These are phyloP conservation scores for Wickerhamomyces subpelliculosus DNA, from an alignment of 805 yeast species.

Conservation along the genomic window DNA sequence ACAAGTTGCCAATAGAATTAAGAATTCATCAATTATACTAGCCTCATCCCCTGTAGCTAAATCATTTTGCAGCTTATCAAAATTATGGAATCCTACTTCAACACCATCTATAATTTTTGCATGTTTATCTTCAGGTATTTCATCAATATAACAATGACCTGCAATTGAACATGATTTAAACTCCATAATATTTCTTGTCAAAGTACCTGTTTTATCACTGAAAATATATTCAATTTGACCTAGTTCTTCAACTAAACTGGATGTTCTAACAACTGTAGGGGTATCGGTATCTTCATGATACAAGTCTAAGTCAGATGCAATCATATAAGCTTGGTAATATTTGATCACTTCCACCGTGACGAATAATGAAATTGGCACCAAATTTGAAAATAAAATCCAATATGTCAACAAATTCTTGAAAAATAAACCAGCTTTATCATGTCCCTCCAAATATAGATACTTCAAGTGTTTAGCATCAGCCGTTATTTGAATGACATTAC, in stretches of 20 bases:
- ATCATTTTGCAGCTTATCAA: conserved; percentile 51
- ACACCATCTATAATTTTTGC: conserved; percentile 71
- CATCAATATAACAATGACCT: conserved; percentile 81
- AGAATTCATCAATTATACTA: conserved; percentile 59
- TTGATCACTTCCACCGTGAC: conserved; percentile 96
- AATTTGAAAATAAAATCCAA: conserved; percentile 93
- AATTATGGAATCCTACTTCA: conserved; percentile 72
- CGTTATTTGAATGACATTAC: conserved; percentile 71
- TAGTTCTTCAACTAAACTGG: conserved; percentile 91
- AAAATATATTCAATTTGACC: conserved; percentile 96
- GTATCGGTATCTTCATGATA: conserved; percentile 84
- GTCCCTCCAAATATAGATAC: conserved; percentile 64
- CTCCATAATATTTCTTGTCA: conserved; percentile 95
- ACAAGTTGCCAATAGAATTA: conserved; percentile 82
- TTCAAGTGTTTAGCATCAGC: conserved; percentile 45
- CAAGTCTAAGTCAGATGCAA: conserved; percentile 90
- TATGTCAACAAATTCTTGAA: conserved; percentile 85
- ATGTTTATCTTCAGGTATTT: conserved; percentile 84
- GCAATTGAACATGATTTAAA: conserved; percentile 90
- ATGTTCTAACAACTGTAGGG: conserved; percentile 92
- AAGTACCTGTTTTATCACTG: conserved; percentile 96
- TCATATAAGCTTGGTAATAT: conserved; percentile 90
- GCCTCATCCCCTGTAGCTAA: conserved; percentile 40
- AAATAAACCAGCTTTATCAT: conserved; percentile 62
- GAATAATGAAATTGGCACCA: conserved; percentile 95